Evolutionary conservation across 257 asterid species (phyloP), one percentile per base, ranked within the genome.

Genomic region (Solanum habrochaites): DNA sequence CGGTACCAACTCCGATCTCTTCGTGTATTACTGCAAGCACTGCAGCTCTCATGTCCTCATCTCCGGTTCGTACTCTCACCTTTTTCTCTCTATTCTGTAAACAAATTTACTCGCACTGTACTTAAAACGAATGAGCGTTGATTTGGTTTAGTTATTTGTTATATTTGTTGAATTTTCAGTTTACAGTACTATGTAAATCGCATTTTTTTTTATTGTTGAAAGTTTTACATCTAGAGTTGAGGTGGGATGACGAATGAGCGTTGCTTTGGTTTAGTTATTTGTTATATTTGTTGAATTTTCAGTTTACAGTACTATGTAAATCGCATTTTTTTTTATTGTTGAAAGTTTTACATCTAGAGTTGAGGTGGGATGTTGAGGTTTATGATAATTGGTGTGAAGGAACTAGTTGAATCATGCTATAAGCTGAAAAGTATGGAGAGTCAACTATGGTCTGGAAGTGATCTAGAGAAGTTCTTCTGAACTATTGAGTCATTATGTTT

Each of bases 1-100:
- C 72, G 98, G 97, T 9, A 95, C 98, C 4, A 93, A 96, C 85
- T 95, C 99, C 83, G 98, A 96, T 89, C 98, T 96, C 87, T 96
- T 94, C 89, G 98, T 96, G 87, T 96, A 96, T 90, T 96, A 95
- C 90, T 96, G 99, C 96, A 96, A 95, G 91, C 98, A 93, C 91
- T 95, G 99, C 91, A 93, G 95, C 88, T 94, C 96, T 39, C 99
- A 96, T 88, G 98, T 96, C 91, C 99, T 96, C 89, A 96, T 96
- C 90, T 95, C 99, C 81, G 99, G 98, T 96, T 91, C 81, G 37
- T 8, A 71, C 49, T 29, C 45, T 2, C 32, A 12, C 42, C 75
- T 86, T 27, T 73, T 52, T 47, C 52, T 83, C 70, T 85, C 56
- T 29, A 67, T 12, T 66, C n/a, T 58, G 12, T 60, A 2, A 39